Conservation (phyloP, 2,329 filamentous ascomycete genomes). For the Mariannaea sp. region DNA sequence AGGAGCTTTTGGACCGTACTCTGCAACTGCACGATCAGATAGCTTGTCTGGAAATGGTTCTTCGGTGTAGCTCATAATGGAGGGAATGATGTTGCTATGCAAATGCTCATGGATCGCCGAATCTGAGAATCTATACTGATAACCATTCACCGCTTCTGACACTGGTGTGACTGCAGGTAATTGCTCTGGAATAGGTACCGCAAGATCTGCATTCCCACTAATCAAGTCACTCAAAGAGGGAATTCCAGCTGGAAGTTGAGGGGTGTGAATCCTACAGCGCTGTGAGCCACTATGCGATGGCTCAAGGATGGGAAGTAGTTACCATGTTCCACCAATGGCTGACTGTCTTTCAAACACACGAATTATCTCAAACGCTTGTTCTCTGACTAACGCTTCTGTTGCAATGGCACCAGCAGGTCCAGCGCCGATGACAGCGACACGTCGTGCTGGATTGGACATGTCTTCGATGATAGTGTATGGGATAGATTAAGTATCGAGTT, state of each 20-base stretch:
- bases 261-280: conserved; percentile 10
- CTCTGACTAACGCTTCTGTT: conserved; percentile 10
- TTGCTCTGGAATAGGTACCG: conserved; percentile 19
- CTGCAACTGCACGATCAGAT: conserved; percentile 9
- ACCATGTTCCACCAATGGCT: conserved; percentile 15
- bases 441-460: not conserved
- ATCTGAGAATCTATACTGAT: conserved; percentile 29
- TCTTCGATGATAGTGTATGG: not conserved
- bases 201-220: conserved; percentile 17
- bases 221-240: conserved; percentile 10
- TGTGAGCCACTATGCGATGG: not conserved
- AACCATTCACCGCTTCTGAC: conserved; percentile 23
- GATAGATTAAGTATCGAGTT: not conserved
- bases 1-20: conserved; percentile 6
- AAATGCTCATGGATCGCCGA: conserved; percentile 23
- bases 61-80: conserved; percentile 15
- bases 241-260: conserved; percentile 10
- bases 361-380: conserved; percentile 10
- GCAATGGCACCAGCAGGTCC: conserved; percentile 15
- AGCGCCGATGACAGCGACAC: conserved; percentile 17
- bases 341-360: conserved; percentile 11
- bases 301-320: not conserved
- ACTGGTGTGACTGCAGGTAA: conserved; percentile 26
- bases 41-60: conserved; percentile 14
- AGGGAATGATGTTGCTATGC: conserved; percentile 17